These are phyloP conservation scores for Chalciporus sp. DNA, from an alignment of 1,284 basidiomycete species.

Conservation along the genomic window DNA sequence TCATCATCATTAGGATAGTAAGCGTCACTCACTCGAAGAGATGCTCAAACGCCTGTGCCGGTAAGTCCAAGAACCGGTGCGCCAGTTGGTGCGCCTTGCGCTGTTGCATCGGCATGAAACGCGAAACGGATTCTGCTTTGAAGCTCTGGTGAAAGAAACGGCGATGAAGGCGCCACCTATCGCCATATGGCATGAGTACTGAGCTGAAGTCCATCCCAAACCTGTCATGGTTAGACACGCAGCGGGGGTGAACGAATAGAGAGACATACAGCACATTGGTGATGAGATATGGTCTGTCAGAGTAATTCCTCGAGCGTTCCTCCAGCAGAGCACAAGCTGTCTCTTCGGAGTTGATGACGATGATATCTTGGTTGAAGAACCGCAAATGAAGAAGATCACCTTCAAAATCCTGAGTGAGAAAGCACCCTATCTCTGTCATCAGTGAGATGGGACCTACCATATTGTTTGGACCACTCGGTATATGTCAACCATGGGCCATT, in stretches of 20 bases:
- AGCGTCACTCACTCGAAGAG: conserved; percentile 15
- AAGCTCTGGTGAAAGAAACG: conserved; percentile 39
- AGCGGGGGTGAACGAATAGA: background rate
- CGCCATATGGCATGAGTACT: conserved; percentile 38
- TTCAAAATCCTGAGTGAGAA: conserved; percentile 5
- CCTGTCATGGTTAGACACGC: conserved; percentile 30
- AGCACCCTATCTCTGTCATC: background rate
- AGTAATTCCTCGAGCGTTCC: conserved; percentile 40
- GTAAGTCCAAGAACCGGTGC: conserved; percentile 29
- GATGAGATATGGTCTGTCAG: conserved; percentile 35
- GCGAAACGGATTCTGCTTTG: conserved; percentile 20
- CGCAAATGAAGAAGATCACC: conserved; percentile 35
- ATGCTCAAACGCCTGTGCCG: conserved; percentile 29
- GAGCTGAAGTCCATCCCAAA: conserved; percentile 41
- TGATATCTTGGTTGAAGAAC: conserved; percentile 31
- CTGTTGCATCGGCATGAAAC: conserved; percentile 33
- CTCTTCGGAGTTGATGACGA: conserved; percentile 41
- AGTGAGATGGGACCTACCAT: conserved; percentile 8
- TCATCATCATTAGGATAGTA: background rate
- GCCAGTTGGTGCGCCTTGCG: conserved; percentile 36
- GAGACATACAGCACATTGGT: conserved; percentile 16
- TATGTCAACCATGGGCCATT: conserved; percentile 22
- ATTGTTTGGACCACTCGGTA: conserved; percentile 15
- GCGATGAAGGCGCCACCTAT: conserved; percentile 41
- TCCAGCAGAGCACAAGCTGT: conserved; percentile 42